These are phyloP conservation scores for Hypoxylon rickii DNA, from an alignment of 495 filamentous ascomycete genomes.

Conservation along the genomic window DNA sequence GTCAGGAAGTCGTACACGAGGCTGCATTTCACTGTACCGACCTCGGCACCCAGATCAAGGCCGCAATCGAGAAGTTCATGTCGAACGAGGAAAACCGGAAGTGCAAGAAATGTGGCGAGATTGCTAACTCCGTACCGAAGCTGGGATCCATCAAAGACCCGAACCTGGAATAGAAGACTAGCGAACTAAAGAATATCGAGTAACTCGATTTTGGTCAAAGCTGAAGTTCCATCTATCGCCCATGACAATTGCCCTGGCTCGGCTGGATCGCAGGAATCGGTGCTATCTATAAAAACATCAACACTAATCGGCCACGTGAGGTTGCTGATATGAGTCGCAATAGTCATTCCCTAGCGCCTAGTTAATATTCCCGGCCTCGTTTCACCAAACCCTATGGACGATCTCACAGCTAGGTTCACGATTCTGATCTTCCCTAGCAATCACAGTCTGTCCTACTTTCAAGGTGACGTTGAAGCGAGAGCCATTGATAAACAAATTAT, in stretches of 20 bases:
- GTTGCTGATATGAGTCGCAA: too few relatives aligned
- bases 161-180: conserved; percentile 46
- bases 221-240: neutral
- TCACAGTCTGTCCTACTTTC: too few relatives aligned
- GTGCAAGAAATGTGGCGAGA: conserved; percentile 76
- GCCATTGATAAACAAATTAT: too few relatives aligned
- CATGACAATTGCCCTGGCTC: neutral
- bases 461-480: too few relatives aligned
- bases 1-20: conserved; percentile 79
- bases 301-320: too few relatives aligned
- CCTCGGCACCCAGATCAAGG: conserved; percentile 96
- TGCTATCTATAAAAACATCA: too few relatives aligned
- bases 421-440: too few relatives aligned
- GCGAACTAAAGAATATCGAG: neutral
- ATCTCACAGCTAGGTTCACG: too few relatives aligned
- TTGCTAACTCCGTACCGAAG: conserved; percentile 63
- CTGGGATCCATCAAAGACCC: conserved; percentile 56
- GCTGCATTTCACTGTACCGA: conserved; percentile 86
- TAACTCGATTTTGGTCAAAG: neutral
- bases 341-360: too few relatives aligned
- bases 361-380: too few relatives aligned
- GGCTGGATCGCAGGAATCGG: too few relatives aligned
- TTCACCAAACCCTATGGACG: too few relatives aligned
- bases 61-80: conserved; percentile 83
- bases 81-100: conserved; percentile 70